phyloP scores from a whole-genome alignment of 345 rosid genomes.

The Sapria himalayana region DNA sequence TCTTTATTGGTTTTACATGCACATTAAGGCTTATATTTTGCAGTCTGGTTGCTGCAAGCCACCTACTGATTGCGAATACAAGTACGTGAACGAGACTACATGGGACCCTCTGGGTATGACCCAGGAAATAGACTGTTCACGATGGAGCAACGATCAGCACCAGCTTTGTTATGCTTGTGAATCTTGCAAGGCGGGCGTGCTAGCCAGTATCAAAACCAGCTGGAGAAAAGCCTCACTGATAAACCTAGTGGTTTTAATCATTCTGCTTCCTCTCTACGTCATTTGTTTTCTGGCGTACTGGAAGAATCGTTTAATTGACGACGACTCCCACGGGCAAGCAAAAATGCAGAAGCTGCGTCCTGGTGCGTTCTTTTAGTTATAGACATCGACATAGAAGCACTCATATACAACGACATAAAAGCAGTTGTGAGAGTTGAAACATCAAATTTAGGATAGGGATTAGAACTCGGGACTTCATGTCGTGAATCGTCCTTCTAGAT shows the following conservation, averaged over 20 bases:
- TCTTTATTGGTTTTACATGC: neutral
- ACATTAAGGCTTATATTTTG: neutral
- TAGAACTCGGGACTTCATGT: too few relatives aligned
- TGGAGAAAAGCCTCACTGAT: conserved; percentile 19
- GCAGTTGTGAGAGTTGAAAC: too few relatives aligned
- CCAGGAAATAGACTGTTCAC: conserved; percentile 16
- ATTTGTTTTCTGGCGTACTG: conserved; percentile 40
- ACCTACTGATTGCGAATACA: conserved; percentile 29
- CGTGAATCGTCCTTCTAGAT: too few relatives aligned
- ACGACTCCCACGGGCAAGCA: conserved; percentile 57
- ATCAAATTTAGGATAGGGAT: too few relatives aligned
- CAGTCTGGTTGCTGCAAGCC: conserved; percentile 65
- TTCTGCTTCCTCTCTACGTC: conserved; percentile 7
- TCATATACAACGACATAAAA: too few relatives aligned
- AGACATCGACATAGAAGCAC: too few relatives aligned
- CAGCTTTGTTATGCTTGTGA: conserved; percentile 30
- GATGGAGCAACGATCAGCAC: conserved; percentile 28
- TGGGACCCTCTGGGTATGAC: conserved; percentile 10
- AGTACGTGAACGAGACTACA: conserved; percentile 18
- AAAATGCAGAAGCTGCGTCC: conserved; percentile 66
- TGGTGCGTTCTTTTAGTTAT: too few relatives aligned
- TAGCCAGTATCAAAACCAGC: conserved; percentile 14
- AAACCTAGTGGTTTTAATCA: conserved; percentile 4
- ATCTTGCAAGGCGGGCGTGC: conserved; percentile 35
- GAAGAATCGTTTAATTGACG: conserved; percentile 58